Percentiles rank a stretch among this genome's conserved stretches.
Evolutionary conservation across 2,329 filamentous ascomycete species (phyloP).

Genomic region (Pseudodiploospora longispora): DNA sequence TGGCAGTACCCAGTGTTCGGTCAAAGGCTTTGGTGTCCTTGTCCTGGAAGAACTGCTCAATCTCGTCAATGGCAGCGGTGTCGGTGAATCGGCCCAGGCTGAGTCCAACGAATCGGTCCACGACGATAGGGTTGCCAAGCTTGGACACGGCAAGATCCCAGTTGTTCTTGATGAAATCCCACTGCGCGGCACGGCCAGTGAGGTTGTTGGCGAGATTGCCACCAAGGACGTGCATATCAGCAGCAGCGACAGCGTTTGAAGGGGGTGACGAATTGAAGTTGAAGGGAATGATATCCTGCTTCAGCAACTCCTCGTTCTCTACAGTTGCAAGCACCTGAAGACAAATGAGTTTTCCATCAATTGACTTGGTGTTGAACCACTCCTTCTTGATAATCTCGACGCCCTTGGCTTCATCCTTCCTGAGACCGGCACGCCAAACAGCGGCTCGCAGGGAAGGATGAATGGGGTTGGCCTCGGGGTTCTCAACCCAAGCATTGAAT

Average conservation of each 20-base stretch:
- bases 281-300: slow-evolving; percentile 61
- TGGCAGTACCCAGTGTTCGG: slow-evolving; percentile 74
- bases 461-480: slow-evolving; percentile 60
- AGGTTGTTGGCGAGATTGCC: slow-evolving; percentile 64
- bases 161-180: slow-evolving; percentile 78
- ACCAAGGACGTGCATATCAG: slow-evolving; percentile 82
- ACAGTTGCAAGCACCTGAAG: slow-evolving; percentile 69
- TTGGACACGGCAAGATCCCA: slow-evolving; percentile 67
- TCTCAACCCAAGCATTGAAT: slow-evolving; percentile 71
- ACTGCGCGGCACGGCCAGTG: slow-evolving; percentile 64
- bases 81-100: slow-evolving; percentile 74
- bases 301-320: slow-evolving; percentile 59
- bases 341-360: slow-evolving; percentile 86
- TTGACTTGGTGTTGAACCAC: slow-evolving; percentile 71
- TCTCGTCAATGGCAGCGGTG: slow-evolving; percentile 60
- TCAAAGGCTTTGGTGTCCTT: slow-evolving; percentile 85
- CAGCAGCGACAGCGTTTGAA: slow-evolving; percentile 62
- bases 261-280: slow-evolving; percentile 61
- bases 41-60: slow-evolving; percentile 73
- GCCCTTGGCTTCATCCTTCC: slow-evolving; percentile 56
- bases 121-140: slow-evolving; percentile 74
- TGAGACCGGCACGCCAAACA: slow-evolving; percentile 72
- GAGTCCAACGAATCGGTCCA: slow-evolving; percentile 80
- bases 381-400: slow-evolving; percentile 76
- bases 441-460: slow-evolving; percentile 74